These are phyloP conservation scores for Amylostereum areolatum DNA, from an alignment of 1,284 basidiomycete species.

Conservation along the genomic window DNA sequence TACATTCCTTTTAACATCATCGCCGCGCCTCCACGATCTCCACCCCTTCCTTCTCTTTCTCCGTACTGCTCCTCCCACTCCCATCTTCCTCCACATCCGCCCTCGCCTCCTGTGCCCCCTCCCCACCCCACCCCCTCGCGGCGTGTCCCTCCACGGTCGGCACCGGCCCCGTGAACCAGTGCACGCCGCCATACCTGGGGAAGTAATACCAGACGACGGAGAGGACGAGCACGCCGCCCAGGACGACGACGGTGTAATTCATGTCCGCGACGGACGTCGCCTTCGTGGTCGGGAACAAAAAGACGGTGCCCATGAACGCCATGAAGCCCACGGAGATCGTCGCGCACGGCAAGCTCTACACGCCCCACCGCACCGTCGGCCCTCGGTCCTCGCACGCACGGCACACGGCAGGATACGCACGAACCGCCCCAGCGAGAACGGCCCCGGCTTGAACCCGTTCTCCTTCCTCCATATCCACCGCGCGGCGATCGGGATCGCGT, in stretches of 20 bases:
- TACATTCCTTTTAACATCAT: too few relatives aligned
- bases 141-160: slow-evolving; percentile 8
- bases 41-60: too few relatives aligned
- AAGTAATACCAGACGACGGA: not conserved
- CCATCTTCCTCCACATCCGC: too few relatives aligned
- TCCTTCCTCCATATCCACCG: slow-evolving; percentile 18
- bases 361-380: not conserved
- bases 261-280: not conserved
- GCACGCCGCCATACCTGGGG: not conserved
- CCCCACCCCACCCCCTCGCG: slow-evolving; percentile 4
- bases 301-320: slow-evolving; percentile 4
- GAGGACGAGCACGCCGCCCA: not conserved
- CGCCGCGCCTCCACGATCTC: too few relatives aligned
- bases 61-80: too few relatives aligned
- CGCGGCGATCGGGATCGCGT: slow-evolving; percentile 22
- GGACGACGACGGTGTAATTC: not conserved
- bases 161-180: not conserved
- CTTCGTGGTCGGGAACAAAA: slow-evolving; percentile 8
- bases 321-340: not conserved
- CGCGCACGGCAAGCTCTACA: not conserved
- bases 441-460: slow-evolving; percentile 21
- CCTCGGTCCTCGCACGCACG: not conserved
- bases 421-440: slow-evolving; percentile 20
- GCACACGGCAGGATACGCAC: slow-evolving; percentile 10
- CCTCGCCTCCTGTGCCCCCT: too few relatives aligned